Percentiles rank a stretch among this genome's conserved stretches.
Evolutionary conservation across 2,329 filamentous ascomycete species (phyloP).

Genomic region (Alternaria sp.): DNA sequence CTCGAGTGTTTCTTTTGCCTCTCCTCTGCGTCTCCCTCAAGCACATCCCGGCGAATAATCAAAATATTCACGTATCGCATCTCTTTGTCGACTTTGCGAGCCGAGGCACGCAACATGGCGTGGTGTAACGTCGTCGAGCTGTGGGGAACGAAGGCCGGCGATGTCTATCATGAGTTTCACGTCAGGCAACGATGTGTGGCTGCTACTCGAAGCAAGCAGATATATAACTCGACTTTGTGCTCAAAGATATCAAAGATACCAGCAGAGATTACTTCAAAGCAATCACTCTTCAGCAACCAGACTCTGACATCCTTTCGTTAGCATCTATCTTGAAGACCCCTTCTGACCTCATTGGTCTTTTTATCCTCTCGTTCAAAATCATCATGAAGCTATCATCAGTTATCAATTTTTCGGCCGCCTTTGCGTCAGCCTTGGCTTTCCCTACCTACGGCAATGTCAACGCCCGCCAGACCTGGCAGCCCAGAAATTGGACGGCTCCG

Average conservation of each 20-base stretch:
- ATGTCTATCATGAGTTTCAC: conserved; percentile 4
- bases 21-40: neutral
- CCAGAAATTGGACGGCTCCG: too few species aligned
- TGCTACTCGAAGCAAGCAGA: neutral
- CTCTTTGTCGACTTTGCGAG: neutral
- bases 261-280: neutral
- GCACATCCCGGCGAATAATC: neutral
- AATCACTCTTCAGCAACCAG: neutral
- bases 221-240: neutral
- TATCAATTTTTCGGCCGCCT: neutral
- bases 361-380: neutral
- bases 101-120: neutral
- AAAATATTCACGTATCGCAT: conserved; percentile 7
- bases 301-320: neutral
- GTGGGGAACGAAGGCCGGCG: conserved; percentile 2
- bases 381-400: conserved; percentile 1
- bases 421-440: neutral
- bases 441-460: too few species aligned
- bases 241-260: neutral
- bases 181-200: conserved; percentile 1
- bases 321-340: neutral
- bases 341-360: neutral
- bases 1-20: conserved; percentile 8
- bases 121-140: neutral
- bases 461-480: too few species aligned